These are phyloP conservation scores for Theobroma grandiflorum DNA, from an alignment of 441 rosid species.

Conservation along the genomic window DNA sequence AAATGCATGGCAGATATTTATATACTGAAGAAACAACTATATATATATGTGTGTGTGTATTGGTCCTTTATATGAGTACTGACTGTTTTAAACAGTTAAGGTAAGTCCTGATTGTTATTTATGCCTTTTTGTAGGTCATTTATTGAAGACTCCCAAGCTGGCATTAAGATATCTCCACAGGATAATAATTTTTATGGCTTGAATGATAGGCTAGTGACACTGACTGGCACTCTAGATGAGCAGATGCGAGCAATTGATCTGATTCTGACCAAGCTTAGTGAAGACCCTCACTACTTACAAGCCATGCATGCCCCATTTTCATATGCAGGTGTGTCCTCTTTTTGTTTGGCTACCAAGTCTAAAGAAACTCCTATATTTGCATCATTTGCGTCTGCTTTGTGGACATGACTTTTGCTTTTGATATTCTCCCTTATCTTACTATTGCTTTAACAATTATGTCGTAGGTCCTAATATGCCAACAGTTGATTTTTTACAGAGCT, in stretches of 20 bases:
- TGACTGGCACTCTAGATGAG: conserved; percentile 88
- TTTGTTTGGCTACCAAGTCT: not conserved
- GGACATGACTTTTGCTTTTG: not conserved
- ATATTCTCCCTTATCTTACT: not conserved
- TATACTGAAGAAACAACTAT: too few relatives aligned
- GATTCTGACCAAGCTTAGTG: conserved; percentile 83
- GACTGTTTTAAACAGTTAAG: not conserved
- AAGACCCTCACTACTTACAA: conserved; percentile 89
- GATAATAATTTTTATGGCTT: conserved; percentile 88
- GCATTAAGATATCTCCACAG: conserved; percentile 92
- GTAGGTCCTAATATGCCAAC: not conserved
- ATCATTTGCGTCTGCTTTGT: conserved; percentile 12
- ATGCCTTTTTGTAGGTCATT: conserved; percentile 72
- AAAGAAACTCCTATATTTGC: not conserved
- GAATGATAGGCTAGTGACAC: conserved; percentile 94
- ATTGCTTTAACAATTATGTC: not conserved
- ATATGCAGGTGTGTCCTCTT: conserved; percentile 73
- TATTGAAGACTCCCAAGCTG: conserved; percentile 95
- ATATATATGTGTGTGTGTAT: not conserved
- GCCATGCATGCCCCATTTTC: conserved; percentile 85
- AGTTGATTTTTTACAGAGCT: not conserved
- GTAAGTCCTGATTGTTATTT: conserved; percentile 17
- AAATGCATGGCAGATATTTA: too few relatives aligned
- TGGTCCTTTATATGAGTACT: conserved; percentile 3
- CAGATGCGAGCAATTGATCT: conserved; percentile 91